A percentile compares a stretch with the other conserved stretches of the same genome.
Evolutionary conservation across 495 filamentous ascomycete species (phyloP).

Genomic region (Hypoxylon lienhwacheense): DNA sequence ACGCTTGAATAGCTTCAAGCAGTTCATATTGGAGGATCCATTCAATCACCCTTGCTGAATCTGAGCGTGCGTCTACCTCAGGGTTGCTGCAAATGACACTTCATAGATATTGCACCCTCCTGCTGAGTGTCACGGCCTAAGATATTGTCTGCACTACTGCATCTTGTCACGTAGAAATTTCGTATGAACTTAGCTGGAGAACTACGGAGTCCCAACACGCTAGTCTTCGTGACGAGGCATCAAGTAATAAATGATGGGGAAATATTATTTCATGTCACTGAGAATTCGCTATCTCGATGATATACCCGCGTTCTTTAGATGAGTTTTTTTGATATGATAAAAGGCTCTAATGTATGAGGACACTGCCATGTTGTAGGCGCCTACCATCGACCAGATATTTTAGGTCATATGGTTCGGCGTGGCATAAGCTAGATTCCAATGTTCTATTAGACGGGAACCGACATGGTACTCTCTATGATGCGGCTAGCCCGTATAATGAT

Average conservation of each 20-base stretch:
- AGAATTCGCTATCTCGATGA: too few species aligned
- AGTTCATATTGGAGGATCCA: constrained; percentile 3
- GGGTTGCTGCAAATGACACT: constrained; percentile 6
- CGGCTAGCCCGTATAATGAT: not conserved
- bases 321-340: too few species aligned
- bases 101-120: constrained; percentile 4
- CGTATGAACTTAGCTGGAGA: constrained; percentile 3
- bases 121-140: not conserved
- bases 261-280: too few species aligned
- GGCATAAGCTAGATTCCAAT: too few species aligned
- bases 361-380: too few species aligned
- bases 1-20: not conserved
- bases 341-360: too few species aligned
- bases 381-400: too few species aligned
- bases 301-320: too few species aligned
- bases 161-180: not conserved
- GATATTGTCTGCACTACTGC: not conserved
- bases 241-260: too few species aligned
- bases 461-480: not conserved
- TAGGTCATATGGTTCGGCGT: too few species aligned
- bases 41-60: constrained; percentile 1
- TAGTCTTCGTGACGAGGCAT: not conserved
- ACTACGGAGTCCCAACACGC: constrained; percentile 1
- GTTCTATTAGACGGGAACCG: constrained; percentile 5
- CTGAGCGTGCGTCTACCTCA: constrained; percentile 1